Evolutionary conservation across 768 basidiomycete species (phyloP).

Genomic region (Pleurotus platypus): DNA sequence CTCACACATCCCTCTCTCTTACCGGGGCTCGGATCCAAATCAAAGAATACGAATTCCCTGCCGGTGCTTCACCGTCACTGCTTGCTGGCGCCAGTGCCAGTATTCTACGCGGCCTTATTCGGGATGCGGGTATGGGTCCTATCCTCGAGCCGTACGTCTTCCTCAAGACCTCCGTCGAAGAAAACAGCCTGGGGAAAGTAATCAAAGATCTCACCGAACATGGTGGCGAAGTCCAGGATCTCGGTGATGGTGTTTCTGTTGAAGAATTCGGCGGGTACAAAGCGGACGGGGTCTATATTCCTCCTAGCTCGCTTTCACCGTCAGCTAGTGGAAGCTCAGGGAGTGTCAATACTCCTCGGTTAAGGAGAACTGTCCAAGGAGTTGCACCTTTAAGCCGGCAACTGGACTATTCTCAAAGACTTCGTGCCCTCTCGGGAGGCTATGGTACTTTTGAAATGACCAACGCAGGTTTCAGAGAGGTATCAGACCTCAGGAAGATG

Average conservation of each 20-base stretch:
- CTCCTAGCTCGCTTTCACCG: constrained; percentile 74
- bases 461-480: constrained; percentile 72
- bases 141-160: constrained; percentile 77
- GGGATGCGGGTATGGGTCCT: constrained; percentile 63
- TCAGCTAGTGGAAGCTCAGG: constrained; percentile 38
- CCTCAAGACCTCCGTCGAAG: constrained; percentile 64
- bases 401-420: constrained; percentile 74
- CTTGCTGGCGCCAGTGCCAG: constrained; percentile 63
- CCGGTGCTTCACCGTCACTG: constrained; percentile 41
- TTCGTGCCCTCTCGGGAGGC: constrained; percentile 80
- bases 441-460: constrained; percentile 79
- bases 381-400: constrained; percentile 77
- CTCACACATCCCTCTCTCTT: constrained; percentile 70
- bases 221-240: constrained; percentile 73
- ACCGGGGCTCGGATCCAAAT: constrained; percentile 62
- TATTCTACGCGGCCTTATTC: constrained; percentile 60
- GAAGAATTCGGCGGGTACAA: constrained; percentile 44
- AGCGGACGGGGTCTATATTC: constrained; percentile 69
- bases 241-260: constrained; percentile 42
- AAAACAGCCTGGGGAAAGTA: constrained; percentile 69
- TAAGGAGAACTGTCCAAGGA: constrained; percentile 68
- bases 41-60: constrained; percentile 36
- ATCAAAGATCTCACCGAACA: constrained; percentile 84
- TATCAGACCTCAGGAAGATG: constrained; percentile 53
- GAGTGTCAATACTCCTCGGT: constrained; percentile 26